Base-by-base conservation (phyloP, 2,329 filamentous ascomycete species). In the Calonectria pauciramosa region DNA sequence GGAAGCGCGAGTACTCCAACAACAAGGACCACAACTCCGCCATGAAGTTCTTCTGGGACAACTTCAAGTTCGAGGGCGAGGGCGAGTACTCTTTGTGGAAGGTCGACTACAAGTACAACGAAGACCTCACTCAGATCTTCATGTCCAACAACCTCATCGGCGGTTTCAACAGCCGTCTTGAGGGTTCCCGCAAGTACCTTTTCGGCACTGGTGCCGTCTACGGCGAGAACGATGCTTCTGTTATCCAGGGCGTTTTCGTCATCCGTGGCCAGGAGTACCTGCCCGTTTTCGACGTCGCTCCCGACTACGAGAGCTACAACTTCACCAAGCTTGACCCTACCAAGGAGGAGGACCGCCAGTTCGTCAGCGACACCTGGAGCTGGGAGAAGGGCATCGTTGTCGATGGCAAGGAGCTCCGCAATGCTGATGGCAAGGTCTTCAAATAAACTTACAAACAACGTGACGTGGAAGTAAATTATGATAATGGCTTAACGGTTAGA, bases 1-100 rank as follows among this genome's bases (percentile, higher is more conserved):
- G 94, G 95, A 99, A 99, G 94, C 96, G 97, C 85, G 93, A 95
- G 87, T 99, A 98, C 93, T 99, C 97, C 84, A 99, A 99, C 93
- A 92, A 94, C 86, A 95, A 98, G 78, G 96, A 95, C 81, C 90
- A 93, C 78, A 54, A 78, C 20, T 93, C 90, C 78, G 95, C 96
- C 82, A 90, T 99, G 83, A 96, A 96, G 87, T 99, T 94, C 94
- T 99, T 99, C 93, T 99, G 96, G 96, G 93, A 98, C 90, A 95
- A 97, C 87, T 92, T 93, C 88, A 96, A 97, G 85, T 93, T 97
- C 82, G 94, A 96, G 79, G 97, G 68, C 23, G 68, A 70, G 56
- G 68, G 68, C 56, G 68, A 99, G 89, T 99, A 97, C 92, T 98
- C 96, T 71, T 89, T 99, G 87, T 99, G 96, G 95, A 93, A 92